Conservation (phyloP, 1,139 yeast genomes). For the Hyphopichia khmerensis region DNA sequence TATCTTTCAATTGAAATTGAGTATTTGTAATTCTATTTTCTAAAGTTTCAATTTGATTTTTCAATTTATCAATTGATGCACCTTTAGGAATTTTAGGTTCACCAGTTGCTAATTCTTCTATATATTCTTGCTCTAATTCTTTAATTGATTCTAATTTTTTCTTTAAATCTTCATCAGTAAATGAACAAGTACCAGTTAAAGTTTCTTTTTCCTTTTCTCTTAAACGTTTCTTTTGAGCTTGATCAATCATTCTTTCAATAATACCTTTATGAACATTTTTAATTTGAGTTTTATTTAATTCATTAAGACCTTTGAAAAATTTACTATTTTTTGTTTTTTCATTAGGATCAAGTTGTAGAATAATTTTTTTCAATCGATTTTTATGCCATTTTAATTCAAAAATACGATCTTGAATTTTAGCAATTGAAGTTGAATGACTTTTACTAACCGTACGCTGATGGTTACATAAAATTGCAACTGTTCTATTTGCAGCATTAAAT, state of each 20-base stretch:
- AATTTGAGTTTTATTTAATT: conserved; percentile 65
- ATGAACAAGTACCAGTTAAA: conserved; percentile 25
- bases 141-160: conserved; percentile 60
- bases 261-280: conserved; percentile 55
- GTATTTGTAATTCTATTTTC: conserved; percentile 72
- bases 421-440: conserved; percentile 77
- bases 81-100: conserved; percentile 55
- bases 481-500: conserved; percentile 92
- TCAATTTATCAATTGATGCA: conserved; percentile 68
- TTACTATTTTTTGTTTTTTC: conserved; percentile 51
- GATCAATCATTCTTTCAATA: conserved; percentile 61
- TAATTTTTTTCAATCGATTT: conserved; percentile 68
- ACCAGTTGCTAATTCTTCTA: conserved; percentile 60
- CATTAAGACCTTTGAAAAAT: conserved; percentile 69
- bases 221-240: conserved; percentile 59
- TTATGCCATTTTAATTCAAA: conserved; percentile 84
- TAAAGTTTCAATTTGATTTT: conserved; percentile 67
- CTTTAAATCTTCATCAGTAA: conserved; percentile 48
- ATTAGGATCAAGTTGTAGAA: conserved; percentile 61
- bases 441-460: conserved; percentile 93
- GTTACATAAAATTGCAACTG: conserved; percentile 94
- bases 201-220: conserved; percentile 75
- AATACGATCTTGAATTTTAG: conserved; percentile 72
- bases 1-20: conserved; percentile 77
- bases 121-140: conserved; percentile 54